These are phyloP conservation scores for Echites panduratus DNA, from an alignment of 257 asterid genomes.

Conservation along the genomic window DNA sequence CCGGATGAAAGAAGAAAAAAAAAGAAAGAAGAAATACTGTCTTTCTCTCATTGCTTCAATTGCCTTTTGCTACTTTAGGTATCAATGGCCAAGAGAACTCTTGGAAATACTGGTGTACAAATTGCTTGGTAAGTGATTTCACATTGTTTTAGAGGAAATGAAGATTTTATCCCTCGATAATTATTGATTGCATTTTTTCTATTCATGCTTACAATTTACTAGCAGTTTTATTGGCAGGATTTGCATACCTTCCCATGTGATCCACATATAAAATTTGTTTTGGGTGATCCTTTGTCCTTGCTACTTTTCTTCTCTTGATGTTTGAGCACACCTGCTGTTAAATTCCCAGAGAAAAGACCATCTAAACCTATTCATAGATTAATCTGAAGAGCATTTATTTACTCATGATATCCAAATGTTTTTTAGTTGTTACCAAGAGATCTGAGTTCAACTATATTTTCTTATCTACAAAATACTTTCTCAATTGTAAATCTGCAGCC, in stretches of 20 bases:
- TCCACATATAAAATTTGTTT: not conserved
- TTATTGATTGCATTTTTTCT: not conserved
- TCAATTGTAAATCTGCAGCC: not conserved
- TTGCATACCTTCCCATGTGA: not conserved
- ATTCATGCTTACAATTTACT: not conserved
- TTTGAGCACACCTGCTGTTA: not conserved
- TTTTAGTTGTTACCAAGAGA: not conserved
- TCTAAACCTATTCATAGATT: not conserved
- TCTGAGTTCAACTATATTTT: not conserved
- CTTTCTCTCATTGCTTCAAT: not conserved
- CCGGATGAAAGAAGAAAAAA: not conserved
- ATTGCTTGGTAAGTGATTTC: slow-evolving; percentile 58
- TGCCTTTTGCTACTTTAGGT: slow-evolving; percentile 39
- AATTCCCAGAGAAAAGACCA: not conserved
- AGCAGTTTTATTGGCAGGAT: not conserved
- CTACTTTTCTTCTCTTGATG: not conserved
- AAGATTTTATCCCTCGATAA: not conserved
- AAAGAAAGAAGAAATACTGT: not conserved
- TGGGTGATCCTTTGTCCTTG: not conserved
- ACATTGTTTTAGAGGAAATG: not conserved
- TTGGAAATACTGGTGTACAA: slow-evolving; percentile 80
- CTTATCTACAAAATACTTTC: not conserved
- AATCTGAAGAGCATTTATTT: not conserved
- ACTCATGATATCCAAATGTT: not conserved
- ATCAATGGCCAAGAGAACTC: slow-evolving; percentile 88